phyloP scores from a whole-genome alignment of 345 rosid genomes.

The Isatis tinctoria region DNA sequence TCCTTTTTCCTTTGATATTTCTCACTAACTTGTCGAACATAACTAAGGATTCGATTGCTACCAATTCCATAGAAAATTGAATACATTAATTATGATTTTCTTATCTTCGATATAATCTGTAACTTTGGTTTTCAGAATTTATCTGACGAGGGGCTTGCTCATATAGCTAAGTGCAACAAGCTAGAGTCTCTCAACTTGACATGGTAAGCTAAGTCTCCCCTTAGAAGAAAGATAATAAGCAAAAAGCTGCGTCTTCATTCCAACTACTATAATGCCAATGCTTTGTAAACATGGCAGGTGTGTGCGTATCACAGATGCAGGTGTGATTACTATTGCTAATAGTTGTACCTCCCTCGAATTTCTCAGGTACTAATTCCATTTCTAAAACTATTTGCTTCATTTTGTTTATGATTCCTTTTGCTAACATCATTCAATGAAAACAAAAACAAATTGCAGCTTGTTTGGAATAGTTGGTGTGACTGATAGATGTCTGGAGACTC shows the following conservation, averaged over 20 bases:
- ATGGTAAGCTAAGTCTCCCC: constrained; percentile 48
- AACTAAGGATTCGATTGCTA: constrained; percentile 1
- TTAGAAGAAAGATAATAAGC: background rate
- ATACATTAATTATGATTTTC: background rate
- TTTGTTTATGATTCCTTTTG: constrained; percentile 4
- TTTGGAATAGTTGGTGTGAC: constrained; percentile 94
- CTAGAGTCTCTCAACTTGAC: constrained; percentile 76
- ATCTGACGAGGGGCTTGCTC: constrained; percentile 76
- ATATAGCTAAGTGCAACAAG: constrained; percentile 69
- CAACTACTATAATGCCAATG: background rate
- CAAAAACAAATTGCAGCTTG: constrained; percentile 55
- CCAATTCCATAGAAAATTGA: background rate
- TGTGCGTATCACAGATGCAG: constrained; percentile 66
- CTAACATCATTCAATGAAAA: constrained; percentile 6
- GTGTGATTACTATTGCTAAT: constrained; percentile 68
- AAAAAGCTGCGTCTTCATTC: constrained; percentile 3
- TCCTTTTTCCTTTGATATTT: background rate
- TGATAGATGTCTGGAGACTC: constrained; percentile 68
- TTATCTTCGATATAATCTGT: background rate
- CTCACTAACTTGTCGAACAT: background rate
- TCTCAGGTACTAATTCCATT: constrained; percentile 49
- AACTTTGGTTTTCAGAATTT: constrained; percentile 53
- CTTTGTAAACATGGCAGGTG: constrained; percentile 52
- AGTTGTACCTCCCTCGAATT: constrained; percentile 75
- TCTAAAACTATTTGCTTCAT: background rate